phyloP scores from a whole-genome alignment of 768 basidiomycete species.

The Amanita molliuscula region DNA sequence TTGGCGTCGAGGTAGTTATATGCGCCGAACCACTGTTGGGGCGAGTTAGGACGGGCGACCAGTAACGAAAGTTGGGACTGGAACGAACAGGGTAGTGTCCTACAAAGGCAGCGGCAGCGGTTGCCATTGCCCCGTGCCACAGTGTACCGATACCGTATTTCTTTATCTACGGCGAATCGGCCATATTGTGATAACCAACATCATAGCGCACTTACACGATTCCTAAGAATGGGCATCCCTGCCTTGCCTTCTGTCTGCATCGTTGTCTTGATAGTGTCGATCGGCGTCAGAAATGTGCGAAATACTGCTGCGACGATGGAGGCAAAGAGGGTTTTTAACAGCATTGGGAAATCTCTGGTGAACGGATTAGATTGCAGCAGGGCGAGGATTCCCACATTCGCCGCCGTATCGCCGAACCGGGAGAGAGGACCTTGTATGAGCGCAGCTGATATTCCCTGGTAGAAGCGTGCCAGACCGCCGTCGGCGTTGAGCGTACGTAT shows the following conservation, averaged over 20 bases:
- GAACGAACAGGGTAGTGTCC: constrained; percentile 73
- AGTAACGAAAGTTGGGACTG: background rate
- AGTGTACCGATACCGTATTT: constrained; percentile 66
- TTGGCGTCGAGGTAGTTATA: constrained; percentile 70
- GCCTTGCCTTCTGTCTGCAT: constrained; percentile 80
- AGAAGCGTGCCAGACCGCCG: constrained; percentile 78
- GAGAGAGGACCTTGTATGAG: constrained; percentile 77
- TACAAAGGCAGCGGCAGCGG: constrained; percentile 88
- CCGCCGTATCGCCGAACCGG: constrained; percentile 92
- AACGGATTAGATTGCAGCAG: constrained; percentile 70
- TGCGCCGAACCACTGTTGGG: constrained; percentile 63
- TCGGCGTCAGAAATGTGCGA: constrained; percentile 84
- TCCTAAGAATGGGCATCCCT: constrained; percentile 55
- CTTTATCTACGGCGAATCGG: constrained; percentile 31
- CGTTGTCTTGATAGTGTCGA: constrained; percentile 94
- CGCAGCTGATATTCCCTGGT: constrained; percentile 79
- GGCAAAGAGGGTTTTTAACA: constrained; percentile 72
- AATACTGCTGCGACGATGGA: constrained; percentile 73
- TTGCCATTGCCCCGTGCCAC: constrained; percentile 90
- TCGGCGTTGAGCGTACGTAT: constrained; percentile 60
- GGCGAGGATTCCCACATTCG: constrained; percentile 86
- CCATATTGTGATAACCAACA: background rate
- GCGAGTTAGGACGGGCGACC: background rate
- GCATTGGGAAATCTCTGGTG: constrained; percentile 48
- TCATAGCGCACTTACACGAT: constrained; percentile 35